Evolutionary conservation across 352 stramenopile genomes (phyloP).

Genomic region (Pythium brassicae): DNA sequence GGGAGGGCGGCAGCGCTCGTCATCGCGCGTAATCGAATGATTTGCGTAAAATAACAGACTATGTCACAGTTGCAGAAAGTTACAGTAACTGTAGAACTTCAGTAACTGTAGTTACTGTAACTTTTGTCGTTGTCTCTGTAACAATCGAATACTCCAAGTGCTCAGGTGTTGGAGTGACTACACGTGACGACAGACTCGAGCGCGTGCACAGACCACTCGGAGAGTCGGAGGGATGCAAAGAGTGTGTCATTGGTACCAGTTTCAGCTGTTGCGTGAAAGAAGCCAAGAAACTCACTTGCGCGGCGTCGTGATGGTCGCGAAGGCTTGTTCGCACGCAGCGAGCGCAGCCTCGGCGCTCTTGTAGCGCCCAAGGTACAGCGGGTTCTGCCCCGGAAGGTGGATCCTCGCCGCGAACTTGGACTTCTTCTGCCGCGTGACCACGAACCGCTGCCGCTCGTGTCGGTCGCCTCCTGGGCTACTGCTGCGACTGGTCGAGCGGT

Average conservation of each 20-base stretch:
- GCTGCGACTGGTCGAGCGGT: constrained; percentile 13
- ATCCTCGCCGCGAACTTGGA: constrained; percentile 57
- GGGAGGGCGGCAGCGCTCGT: constrained; percentile 15
- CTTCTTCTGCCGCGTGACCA: constrained; percentile 55
- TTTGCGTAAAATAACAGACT: too few species aligned
- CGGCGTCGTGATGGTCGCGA: constrained; percentile 46
- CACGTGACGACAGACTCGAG: not conserved
- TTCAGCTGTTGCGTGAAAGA: not conserved
- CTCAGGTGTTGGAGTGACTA: too few species aligned
- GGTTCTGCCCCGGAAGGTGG: constrained; percentile 50
- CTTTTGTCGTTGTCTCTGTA: too few species aligned
- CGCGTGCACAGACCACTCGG: too few species aligned
- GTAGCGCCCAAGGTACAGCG: constrained; percentile 64
- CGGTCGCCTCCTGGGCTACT: too few species aligned
- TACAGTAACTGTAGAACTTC: too few species aligned
- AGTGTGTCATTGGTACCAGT: not conserved
- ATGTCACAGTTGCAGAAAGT: too few species aligned
- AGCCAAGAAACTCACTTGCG: constrained; percentile 25
- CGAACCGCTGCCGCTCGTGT: constrained; percentile 30
- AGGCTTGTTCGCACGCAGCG: constrained; percentile 55
- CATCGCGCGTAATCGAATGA: too few species aligned
- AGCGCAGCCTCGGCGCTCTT: constrained; percentile 56
- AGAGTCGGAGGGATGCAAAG: too few species aligned
- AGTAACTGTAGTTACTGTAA: too few species aligned
- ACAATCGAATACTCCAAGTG: not conserved